Base-by-base conservation (phyloP, 768 basidiomycete genomes). In the Tylopilus rubrobrunneus region DNA sequence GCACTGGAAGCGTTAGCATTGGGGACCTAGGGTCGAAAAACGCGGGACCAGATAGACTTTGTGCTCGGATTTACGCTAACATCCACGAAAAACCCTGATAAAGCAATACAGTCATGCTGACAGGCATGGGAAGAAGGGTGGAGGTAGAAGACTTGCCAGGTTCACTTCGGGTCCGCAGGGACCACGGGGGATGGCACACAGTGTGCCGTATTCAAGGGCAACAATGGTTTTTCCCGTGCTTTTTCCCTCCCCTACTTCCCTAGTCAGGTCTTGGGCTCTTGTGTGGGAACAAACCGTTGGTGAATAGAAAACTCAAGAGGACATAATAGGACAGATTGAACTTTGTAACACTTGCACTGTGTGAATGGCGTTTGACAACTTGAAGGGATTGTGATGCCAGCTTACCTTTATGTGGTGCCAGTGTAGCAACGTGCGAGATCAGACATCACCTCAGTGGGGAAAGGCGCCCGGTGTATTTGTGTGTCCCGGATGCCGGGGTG, bases 281-380 rank as follows among this genome's bases (percentile, higher is more conserved):
- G 41, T 34, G 49, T 56, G 54, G 25, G 45, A 47, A 39, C 34
- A 46, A 21, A n/a, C 1, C 1, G 17, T 19, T 19, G 19, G 47
- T 17, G 23, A 15, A 17, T 27, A 8, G 10, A 27, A 46, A 12
- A 28, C 23, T 23, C 8, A 5, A 12, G 8, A 4, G 12, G 34
- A 49, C 56, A 40, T 49, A 49, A 42, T 7, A 27, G 44, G 57
- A 7, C 25, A 58, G 15, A 53, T 58, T 47, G 23, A 53, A 53
- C 51, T 40, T 44, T 57, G 14, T 5, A 17, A 39, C 41, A 43
- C 34, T 17, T 23, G 42, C n/a, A 15, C 7, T 11, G 48, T 53
- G 41, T 23, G 34, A 29, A 33, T 27, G 36, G 10, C 49, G 27
- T 25, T 37, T 23, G 31, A 15, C 34, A 36, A 19, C 19, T 19